A percentile compares a stretch with the other conserved stretches of the same genome.
These are phyloP conservation scores for Fusarium sp. DNA, from an alignment of 2,329 filamentous ascomycete genomes.

Conservation along the genomic window DNA sequence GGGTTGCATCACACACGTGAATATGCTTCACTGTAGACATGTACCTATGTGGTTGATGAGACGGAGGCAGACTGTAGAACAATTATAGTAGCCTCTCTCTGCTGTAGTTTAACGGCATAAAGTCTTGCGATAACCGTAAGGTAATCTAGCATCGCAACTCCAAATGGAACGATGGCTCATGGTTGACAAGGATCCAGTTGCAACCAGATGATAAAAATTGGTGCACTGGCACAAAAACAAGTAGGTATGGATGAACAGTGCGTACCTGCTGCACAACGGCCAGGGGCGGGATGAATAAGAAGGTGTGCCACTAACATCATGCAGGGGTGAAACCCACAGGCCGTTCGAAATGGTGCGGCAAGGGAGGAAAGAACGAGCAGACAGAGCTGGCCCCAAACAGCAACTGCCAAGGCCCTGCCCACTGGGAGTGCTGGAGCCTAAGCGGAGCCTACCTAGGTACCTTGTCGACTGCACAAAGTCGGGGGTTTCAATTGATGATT, in stretches of 20 bases:
- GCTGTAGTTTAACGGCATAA: neutral
- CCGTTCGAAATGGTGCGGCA: slow-evolving; percentile 39
- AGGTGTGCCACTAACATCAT: slow-evolving; percentile 29
- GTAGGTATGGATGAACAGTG: slow-evolving; percentile 38
- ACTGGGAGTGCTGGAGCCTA: slow-evolving; percentile 1
- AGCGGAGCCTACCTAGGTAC: slow-evolving; percentile 5
- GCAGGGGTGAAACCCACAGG: slow-evolving; percentile 23
- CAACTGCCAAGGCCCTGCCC: slow-evolving; percentile 11
- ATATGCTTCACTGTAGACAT: neutral
- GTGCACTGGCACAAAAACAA: slow-evolving; percentile 8
- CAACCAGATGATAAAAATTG: slow-evolving; percentile 15
- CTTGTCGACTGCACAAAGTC: slow-evolving; percentile 2
- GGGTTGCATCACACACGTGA: slow-evolving; percentile 1
- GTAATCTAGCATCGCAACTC: slow-evolving; percentile 12
- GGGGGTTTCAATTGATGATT: slow-evolving; percentile 15
- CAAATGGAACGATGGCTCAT: slow-evolving; percentile 38
- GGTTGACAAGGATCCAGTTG: slow-evolving; percentile 29
- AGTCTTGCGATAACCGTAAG: neutral
- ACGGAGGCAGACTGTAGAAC: neutral
- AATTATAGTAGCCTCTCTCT: neutral
- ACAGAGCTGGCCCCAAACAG: neutral
- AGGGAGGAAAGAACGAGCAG: slow-evolving; percentile 29
- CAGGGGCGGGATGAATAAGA: neutral
- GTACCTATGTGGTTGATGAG: neutral
- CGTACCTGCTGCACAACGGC: slow-evolving; percentile 33